A percentile compares a stretch with the other conserved stretches of the same genome.
phyloP scores from a whole-genome alignment of 2,329 filamentous ascomycete species.

The Fusarium solani-melongenae region DNA sequence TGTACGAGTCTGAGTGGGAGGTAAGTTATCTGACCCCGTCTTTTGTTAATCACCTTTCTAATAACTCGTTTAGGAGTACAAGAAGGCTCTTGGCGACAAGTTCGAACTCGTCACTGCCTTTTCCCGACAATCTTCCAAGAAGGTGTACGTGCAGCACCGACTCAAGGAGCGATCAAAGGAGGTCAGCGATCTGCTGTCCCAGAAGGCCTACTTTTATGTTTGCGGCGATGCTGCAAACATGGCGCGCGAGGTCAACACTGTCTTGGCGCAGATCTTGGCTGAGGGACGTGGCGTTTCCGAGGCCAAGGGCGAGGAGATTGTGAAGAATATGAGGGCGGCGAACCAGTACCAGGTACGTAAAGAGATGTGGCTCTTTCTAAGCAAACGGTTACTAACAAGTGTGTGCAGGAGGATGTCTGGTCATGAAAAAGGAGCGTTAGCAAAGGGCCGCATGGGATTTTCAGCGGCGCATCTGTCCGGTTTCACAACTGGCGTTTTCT shows the following conservation, averaged over 20 bases:
- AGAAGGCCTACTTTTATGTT: slow-evolving; percentile 96
- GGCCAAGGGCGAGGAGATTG: slow-evolving; percentile 92
- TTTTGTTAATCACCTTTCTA: not conserved
- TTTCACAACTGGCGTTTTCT: slow-evolving; percentile 39
- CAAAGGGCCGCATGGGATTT: slow-evolving; percentile 29
- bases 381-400: slow-evolving; percentile 26
- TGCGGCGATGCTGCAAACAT: slow-evolving; percentile 98
- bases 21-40: slow-evolving; percentile 64
- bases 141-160: slow-evolving; percentile 97
- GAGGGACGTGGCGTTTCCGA: slow-evolving; percentile 85
- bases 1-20: slow-evolving; percentile 93
- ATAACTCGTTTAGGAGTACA: slow-evolving; percentile 74
- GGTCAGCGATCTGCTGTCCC: slow-evolving; percentile 85
- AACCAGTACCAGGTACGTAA: slow-evolving; percentile 91
- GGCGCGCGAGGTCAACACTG: slow-evolving; percentile 90
- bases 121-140: slow-evolving; percentile 86
- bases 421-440: slow-evolving; percentile 57
- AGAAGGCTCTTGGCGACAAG: slow-evolving; percentile 84
- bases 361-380: not conserved
- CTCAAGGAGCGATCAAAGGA: slow-evolving; percentile 85
- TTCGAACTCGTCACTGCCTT: slow-evolving; percentile 95
- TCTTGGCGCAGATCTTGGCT: slow-evolving; percentile 87
- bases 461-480: slow-evolving; percentile 36
- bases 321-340: slow-evolving; percentile 94
- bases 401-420: slow-evolving; percentile 75